Percentiles rank a stretch among this genome's conserved stretches.
phyloP scores from a whole-genome alignment of 176 grass and related monocot genomes.

The Ananas comosus region DNA sequence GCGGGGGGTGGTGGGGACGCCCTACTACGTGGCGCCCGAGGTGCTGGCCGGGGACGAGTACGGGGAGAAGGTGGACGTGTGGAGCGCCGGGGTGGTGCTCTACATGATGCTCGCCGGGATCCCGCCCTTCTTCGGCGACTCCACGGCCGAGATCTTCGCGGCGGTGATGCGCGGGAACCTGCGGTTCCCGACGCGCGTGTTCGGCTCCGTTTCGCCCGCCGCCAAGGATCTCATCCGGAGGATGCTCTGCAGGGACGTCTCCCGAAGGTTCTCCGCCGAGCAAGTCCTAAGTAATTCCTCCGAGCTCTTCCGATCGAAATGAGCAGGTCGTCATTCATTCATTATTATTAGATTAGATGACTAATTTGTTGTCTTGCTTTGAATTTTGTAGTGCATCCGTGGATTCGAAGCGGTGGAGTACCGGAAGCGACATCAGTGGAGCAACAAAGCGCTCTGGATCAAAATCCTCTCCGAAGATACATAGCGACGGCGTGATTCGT shows the following conservation, averaged over 20 bases:
- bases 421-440: background rate
- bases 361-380: slow-evolving; percentile 1
- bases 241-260: slow-evolving; percentile 73
- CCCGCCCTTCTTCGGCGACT: slow-evolving; percentile 54
- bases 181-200: slow-evolving; percentile 47
- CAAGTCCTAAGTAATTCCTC: slow-evolving; percentile 37
- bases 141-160: slow-evolving; percentile 43
- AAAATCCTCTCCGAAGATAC: too few species aligned
- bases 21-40: slow-evolving; percentile 77
- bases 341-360: background rate
- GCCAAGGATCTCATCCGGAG: slow-evolving; percentile 74
- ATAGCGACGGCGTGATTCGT: too few species aligned
- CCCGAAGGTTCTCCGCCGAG: slow-evolving; percentile 55
- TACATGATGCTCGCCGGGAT: slow-evolving; percentile 59
- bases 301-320: background rate
- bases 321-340: background rate
- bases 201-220: slow-evolving; percentile 44
- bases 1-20: slow-evolving; percentile 57
- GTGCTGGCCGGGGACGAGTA: slow-evolving; percentile 49
- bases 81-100: slow-evolving; percentile 74
- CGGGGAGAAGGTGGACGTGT: slow-evolving; percentile 79
- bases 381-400: slow-evolving; percentile 35
- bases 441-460: background rate
- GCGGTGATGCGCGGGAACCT: slow-evolving; percentile 49
- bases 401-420: slow-evolving; percentile 45